Evolutionary conservation across 1,284 basidiomycete species (phyloP).

Genomic region (Porodaedalea pini): DNA sequence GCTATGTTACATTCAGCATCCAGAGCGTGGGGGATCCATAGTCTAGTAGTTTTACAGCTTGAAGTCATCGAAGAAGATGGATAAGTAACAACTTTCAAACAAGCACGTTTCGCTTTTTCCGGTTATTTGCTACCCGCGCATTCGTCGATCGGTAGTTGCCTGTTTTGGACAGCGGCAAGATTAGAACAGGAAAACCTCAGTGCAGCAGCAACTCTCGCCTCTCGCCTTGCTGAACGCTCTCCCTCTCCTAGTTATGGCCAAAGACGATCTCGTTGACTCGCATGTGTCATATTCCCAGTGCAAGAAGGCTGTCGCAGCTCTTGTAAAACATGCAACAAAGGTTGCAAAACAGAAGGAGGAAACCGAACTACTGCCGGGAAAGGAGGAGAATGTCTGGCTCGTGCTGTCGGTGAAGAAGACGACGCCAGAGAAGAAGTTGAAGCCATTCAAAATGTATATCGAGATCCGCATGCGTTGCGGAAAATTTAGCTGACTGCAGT

Average conservation of each 20-base stretch:
- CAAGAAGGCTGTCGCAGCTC: slow-evolving; percentile 71
- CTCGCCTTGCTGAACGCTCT: neutral
- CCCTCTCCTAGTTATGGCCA: neutral
- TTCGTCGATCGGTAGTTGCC: neutral
- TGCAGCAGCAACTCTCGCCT: no score
- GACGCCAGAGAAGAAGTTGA: slow-evolving; percentile 70
- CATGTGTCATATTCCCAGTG: slow-evolving; percentile 74
- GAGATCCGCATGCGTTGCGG: slow-evolving; percentile 2
- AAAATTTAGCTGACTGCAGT: slow-evolving; percentile 18
- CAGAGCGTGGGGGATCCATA: slow-evolving; percentile 55
- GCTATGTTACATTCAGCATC: slow-evolving; percentile 47
- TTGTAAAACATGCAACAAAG: slow-evolving; percentile 67
- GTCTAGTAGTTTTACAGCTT: slow-evolving; percentile 38
- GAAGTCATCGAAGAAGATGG: neutral
- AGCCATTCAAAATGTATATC: slow-evolving; percentile 81
- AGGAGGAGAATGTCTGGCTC: slow-evolving; percentile 84
- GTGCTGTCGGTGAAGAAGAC: slow-evolving; percentile 82
- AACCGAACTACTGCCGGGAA: slow-evolving; percentile 72
- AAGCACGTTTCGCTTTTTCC: neutral
- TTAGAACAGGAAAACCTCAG: neutral
- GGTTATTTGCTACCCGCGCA: neutral
- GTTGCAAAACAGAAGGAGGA: slow-evolving; percentile 62
- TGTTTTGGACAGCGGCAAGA: neutral
- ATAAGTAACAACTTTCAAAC: neutral
- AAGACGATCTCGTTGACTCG: slow-evolving; percentile 54